Evolutionary conservation across 306 rosid genomes (phyloP).

Genomic region (Hippophae rhamnoides): DNA sequence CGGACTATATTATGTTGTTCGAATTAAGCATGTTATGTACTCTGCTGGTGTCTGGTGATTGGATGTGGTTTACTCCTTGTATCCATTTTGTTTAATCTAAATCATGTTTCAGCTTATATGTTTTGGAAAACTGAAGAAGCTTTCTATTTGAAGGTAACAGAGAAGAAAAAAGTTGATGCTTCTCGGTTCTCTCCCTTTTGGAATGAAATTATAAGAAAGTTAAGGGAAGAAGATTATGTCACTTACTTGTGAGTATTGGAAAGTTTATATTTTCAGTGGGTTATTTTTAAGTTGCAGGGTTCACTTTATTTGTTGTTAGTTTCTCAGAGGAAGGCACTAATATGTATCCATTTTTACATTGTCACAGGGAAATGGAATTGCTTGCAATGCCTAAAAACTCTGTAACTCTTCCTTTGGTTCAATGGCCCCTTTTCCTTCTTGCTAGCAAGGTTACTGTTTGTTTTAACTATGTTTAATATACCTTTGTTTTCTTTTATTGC

Average conservation of each 20-base stretch:
- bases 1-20: no score
- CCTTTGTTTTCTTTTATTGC: no score
- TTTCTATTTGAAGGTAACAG: constrained; percentile 40
- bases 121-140: constrained; percentile 13
- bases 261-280: constrained; percentile 2
- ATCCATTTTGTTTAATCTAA: no score
- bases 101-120: background rate
- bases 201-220: constrained; percentile 74
- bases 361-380: constrained; percentile 70
- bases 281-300: background rate
- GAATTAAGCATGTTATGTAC: background rate
- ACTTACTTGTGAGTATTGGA: constrained; percentile 66
- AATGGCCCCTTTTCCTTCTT: constrained; percentile 98
- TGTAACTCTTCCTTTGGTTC: constrained; percentile 68
- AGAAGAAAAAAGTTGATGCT: constrained; percentile 65
- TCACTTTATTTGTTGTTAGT: background rate
- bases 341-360: background rate
- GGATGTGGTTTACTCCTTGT: no score
- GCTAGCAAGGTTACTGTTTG: constrained; percentile 73
- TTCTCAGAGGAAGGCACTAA: background rate
- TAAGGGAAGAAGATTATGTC: constrained; percentile 93
- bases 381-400: constrained; percentile 77
- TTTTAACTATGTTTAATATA: background rate
- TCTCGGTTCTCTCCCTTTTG: constrained; percentile 81
- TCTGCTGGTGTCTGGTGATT: no score